Evolutionary conservation across 306 rosid genomes (phyloP).

Genomic region (Vigna trinervia): DNA sequence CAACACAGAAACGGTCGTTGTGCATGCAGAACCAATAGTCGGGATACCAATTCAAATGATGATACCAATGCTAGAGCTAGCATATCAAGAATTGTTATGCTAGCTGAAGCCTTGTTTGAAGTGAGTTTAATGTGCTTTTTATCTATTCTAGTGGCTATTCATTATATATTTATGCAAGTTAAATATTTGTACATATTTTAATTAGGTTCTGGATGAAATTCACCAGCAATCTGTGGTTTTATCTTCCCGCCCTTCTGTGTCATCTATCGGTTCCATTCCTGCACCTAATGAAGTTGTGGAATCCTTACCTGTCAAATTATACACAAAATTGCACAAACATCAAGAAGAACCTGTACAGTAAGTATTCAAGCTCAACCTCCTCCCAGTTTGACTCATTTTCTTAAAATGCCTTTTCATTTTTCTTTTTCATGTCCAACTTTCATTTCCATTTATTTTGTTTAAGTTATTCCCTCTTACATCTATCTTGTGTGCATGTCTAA

Average conservation of each 20-base stretch:
- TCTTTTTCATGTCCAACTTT: not conserved
- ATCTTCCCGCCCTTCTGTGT: conserved; percentile 91
- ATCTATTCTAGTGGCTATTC: conserved; percentile 38
- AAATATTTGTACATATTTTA: conserved; percentile 64
- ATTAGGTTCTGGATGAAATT: conserved; percentile 99
- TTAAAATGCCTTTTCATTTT: conserved; percentile 9
- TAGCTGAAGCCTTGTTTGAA: conserved; percentile 99
- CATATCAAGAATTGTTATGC: conserved; percentile 97
- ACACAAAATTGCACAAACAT: conserved; percentile 72
- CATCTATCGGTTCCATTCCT: conserved; percentile 97
- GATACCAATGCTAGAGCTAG: conserved; percentile 93
- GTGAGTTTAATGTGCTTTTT: conserved; percentile 52
- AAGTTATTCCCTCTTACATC: not conserved
- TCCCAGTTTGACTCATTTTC: conserved; percentile 1
- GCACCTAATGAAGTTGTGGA: conserved; percentile 95
- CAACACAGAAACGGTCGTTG: conserved; percentile 93
- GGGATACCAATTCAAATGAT: conserved; percentile 64
- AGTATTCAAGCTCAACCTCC: conserved; percentile 47
- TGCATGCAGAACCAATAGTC: conserved; percentile 69
- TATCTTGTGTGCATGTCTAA: not conserved
- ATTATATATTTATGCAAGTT: conserved; percentile 55
- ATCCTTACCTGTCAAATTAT: conserved; percentile 88
- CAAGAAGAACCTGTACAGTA: conserved; percentile 96
- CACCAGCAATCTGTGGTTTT: conserved; percentile 99
- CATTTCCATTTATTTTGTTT: conserved; percentile 5